Evolutionary conservation across 1,284 basidiomycete species (phyloP).

Genomic region (Trichosporon sp.): DNA sequence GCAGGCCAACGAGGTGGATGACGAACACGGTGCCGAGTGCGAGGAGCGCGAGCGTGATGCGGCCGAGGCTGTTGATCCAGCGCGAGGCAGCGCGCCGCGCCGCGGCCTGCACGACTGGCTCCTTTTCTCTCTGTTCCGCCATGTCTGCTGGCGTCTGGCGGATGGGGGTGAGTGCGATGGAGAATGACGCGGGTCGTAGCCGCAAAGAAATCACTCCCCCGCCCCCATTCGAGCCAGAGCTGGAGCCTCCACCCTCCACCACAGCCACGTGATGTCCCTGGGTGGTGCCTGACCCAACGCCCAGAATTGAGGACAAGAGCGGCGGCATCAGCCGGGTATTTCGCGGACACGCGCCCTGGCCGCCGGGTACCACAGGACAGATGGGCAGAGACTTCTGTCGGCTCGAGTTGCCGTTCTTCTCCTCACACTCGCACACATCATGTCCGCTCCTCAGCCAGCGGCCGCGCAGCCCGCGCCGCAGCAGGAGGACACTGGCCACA

Average conservation of each 20-base stretch:
- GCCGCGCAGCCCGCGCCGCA: slow-evolving; percentile 17
- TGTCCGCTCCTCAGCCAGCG: slow-evolving; percentile 11
- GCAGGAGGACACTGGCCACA: slow-evolving; percentile 17
- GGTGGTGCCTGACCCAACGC: not conserved
- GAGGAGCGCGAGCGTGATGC: slow-evolving; percentile 48
- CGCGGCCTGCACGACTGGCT: slow-evolving; percentile 9
- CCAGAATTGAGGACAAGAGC: slow-evolving; percentile 1
- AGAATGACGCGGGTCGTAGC: not conserved
- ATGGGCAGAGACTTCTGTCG: not conserved
- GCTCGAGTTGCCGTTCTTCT: not conserved
- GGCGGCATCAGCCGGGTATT: slow-evolving; percentile 4
- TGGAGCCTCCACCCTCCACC: not conserved
- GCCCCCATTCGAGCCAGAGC: not conserved
- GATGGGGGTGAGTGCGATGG: not conserved
- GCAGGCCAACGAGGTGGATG: slow-evolving; percentile 52
- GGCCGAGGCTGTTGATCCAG: slow-evolving; percentile 33
- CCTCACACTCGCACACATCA: not conserved
- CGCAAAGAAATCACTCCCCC: not conserved
- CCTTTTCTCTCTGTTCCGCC: slow-evolving; percentile 6
- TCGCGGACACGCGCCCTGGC: not conserved
- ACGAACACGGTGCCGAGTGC: slow-evolving; percentile 59
- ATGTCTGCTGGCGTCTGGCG: not conserved
- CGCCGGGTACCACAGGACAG: not conserved
- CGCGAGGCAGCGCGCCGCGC: slow-evolving; percentile 17
- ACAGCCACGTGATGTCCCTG: not conserved